phyloP scores from a whole-genome alignment of 768 basidiomycete genomes.

The Russula compacta region DNA sequence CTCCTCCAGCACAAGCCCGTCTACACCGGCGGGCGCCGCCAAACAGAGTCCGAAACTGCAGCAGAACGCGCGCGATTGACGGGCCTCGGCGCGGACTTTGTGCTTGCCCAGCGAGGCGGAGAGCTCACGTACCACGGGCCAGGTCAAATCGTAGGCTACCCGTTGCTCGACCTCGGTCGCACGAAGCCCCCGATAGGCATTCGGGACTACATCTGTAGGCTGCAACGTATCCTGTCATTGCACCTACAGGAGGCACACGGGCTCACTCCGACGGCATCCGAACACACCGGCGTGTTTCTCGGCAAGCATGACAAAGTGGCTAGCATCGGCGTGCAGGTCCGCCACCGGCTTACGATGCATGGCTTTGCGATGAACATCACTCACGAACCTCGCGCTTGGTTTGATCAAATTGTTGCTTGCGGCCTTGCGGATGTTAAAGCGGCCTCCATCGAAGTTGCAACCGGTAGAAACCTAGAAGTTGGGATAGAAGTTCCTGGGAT shows the following conservation, averaged over 20 bases:
- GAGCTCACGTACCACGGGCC: conserved; percentile 97
- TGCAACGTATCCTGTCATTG: conserved; percentile 62
- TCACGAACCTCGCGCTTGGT: conserved; percentile 73
- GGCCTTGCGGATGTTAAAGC: conserved; percentile 80
- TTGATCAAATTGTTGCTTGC: conserved; percentile 82
- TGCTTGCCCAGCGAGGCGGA: conserved; percentile 75
- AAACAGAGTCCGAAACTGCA: conserved; percentile 49
- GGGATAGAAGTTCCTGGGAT: conserved; percentile 45
- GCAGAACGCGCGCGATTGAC: conserved; percentile 59
- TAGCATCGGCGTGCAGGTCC: conserved; percentile 94
- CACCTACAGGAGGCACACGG: conserved; percentile 55
- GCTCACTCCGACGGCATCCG: conserved; percentile 49
- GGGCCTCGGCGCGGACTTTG: conserved; percentile 79
- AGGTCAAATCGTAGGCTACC: conserved; percentile 94
- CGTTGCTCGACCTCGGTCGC: conserved; percentile 80
- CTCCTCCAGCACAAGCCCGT: conserved; percentile 88
- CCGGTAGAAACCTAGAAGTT: conserved; percentile 33
- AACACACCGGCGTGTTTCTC: conserved; percentile 88
- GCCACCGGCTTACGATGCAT: conserved; percentile 89
- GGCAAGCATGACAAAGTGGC: conserved; percentile 75
- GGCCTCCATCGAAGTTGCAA: conserved; percentile 48
- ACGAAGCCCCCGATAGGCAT: conserved; percentile 62
- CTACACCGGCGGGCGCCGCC: conserved; percentile 89
- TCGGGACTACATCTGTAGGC: conserved; percentile 74
- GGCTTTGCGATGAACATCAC: conserved; percentile 93